Evolutionary conservation across 2,329 filamentous ascomycete genomes (phyloP).

Genomic region (Diaporthe capsici): DNA sequence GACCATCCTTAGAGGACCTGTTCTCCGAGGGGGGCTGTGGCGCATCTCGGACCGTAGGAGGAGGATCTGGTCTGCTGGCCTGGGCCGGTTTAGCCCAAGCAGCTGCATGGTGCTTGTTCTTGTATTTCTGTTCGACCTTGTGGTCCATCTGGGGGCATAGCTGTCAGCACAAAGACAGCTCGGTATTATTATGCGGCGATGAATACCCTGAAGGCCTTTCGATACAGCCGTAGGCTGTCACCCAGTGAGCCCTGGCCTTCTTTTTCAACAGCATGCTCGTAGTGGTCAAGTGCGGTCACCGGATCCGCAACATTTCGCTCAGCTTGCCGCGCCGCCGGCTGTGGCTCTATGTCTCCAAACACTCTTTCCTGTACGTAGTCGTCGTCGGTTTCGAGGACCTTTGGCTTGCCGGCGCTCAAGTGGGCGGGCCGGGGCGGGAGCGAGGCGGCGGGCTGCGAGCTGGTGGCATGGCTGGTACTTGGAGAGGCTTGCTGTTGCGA

Average conservation of each 20-base stretch:
- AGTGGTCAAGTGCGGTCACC: conserved; percentile 88
- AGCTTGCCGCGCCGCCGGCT: conserved; percentile 42
- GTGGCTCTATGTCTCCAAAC: conserved; percentile 53
- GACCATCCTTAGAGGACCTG: conserved; percentile 57
- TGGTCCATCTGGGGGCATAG: conserved; percentile 77
- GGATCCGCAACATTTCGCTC: conserved; percentile 62
- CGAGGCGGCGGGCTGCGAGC: conserved; percentile 41
- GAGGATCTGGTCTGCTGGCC: conserved; percentile 43
- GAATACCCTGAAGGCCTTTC: conserved; percentile 87
- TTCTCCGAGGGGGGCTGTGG: conserved; percentile 55
- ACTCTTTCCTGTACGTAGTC: conserved; percentile 51
- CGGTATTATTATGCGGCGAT: background rate
- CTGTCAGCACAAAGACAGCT: conserved; percentile 16
- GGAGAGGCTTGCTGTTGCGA: conserved; percentile 1
- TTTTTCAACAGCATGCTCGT: conserved; percentile 90
- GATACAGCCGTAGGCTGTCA: conserved; percentile 89
- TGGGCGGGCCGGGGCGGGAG: conserved; percentile 44
- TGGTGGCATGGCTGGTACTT: conserved; percentile 33
- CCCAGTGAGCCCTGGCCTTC: conserved; percentile 88
- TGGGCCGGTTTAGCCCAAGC: conserved; percentile 63
- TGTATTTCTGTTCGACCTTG: conserved; percentile 87
- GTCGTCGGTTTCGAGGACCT: conserved; percentile 53
- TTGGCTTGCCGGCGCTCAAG: conserved; percentile 42
- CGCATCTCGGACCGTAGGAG: conserved; percentile 44
- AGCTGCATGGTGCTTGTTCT: conserved; percentile 89